Conservation (phyloP, 208 protist species). For the Trypanosoma scelopori region DNA sequence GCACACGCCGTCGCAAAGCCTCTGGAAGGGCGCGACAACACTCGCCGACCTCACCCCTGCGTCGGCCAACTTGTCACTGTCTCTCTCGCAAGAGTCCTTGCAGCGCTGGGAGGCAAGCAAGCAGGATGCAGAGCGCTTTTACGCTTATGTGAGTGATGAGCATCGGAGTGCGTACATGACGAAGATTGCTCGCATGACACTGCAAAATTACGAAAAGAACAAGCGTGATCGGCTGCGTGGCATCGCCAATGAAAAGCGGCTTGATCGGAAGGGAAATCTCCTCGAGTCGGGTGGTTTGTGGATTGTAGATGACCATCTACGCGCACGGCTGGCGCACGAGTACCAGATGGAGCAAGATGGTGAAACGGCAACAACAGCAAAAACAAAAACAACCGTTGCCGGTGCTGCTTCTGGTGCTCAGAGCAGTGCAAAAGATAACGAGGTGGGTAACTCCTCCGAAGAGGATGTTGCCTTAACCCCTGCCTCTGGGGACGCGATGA, state of each 20-base stretch:
- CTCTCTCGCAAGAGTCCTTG: slow-evolving; percentile 22
- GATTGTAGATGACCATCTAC: slow-evolving; percentile 63
- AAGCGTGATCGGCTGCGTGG: slow-evolving; percentile 46
- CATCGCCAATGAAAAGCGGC: slow-evolving; percentile 61
- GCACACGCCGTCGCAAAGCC: not conserved
- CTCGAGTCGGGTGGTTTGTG: slow-evolving; percentile 71
- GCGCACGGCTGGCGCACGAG: slow-evolving; percentile 46
- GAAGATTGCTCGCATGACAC: slow-evolving; percentile 61
- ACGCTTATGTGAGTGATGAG: slow-evolving; percentile 56
- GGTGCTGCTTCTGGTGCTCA: not conserved
- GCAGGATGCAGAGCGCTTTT: slow-evolving; percentile 48
- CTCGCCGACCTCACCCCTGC: slow-evolving; percentile 10
- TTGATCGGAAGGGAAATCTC: slow-evolving; percentile 58
- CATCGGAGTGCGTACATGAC: slow-evolving; percentile 57
- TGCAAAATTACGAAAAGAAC: slow-evolving; percentile 56
- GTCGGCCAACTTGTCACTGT: not conserved
- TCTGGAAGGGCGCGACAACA: not conserved
- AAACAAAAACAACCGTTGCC: no score
- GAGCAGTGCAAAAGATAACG: slow-evolving; percentile 4
- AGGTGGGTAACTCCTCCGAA: not conserved
- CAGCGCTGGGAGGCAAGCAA: slow-evolving; percentile 39
- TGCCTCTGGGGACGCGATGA: slow-evolving; percentile 9
- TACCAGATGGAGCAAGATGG: slow-evolving; percentile 39
- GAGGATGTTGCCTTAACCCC: not conserved
- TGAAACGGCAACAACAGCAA: slow-evolving; percentile 25